phyloP scores from a whole-genome alignment of 83 land plant genomes.

The Picea mariana region DNA sequence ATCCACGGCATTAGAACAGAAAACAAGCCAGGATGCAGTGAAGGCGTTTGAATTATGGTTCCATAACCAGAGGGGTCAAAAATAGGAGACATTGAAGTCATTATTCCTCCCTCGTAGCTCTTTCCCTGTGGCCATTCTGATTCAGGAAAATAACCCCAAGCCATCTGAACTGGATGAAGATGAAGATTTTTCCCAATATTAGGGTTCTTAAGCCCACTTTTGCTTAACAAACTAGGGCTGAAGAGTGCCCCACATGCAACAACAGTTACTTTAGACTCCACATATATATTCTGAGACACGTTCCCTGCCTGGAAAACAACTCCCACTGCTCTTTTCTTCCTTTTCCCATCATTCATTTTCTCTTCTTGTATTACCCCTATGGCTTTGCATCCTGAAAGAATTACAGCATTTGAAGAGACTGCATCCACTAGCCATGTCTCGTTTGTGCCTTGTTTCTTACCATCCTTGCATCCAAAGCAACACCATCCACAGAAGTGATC shows the following conservation, averaged over 20 bases:
- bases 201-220: conserved; percentile 60
- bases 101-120: conserved; percentile 80
- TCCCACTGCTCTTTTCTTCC: too few relatives aligned
- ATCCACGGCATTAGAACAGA: conserved; percentile 63
- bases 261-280: conserved; percentile 62
- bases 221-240: conserved; percentile 55
- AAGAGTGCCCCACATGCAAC: conserved; percentile 70
- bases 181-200: conserved; percentile 69
- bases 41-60: conserved; percentile 61
- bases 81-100: conserved; percentile 46
- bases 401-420: too few relatives aligned
- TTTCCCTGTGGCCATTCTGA: conserved; percentile 21
- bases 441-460: too few relatives aligned
- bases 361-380: too few relatives aligned
- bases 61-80: conserved; percentile 40
- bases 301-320: too few relatives aligned
- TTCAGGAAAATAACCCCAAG: conserved; percentile 82
- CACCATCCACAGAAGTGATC: too few relatives aligned
- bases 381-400: too few relatives aligned
- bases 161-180: conserved; percentile 65
- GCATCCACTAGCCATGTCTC: too few relatives aligned
- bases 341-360: too few relatives aligned
- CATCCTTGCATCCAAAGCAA: too few relatives aligned
- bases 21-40: conserved; percentile 73
- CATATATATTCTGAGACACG: conserved; percentile 16